Base-by-base conservation (phyloP, 2,329 filamentous ascomycete species). In the Trichophyton benhamiae region DNA sequence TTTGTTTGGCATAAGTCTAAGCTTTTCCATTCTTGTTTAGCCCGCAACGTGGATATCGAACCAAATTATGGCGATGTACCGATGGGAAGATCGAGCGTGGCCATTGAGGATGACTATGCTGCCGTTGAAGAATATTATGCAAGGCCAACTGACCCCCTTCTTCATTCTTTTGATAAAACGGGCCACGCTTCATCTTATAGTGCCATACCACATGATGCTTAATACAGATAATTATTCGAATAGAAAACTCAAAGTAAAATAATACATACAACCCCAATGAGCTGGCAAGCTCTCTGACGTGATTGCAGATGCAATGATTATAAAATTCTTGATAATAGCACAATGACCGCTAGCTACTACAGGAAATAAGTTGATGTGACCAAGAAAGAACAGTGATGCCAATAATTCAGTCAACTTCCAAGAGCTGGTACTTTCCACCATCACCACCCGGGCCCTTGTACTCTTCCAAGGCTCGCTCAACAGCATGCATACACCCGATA, bases 401-500 rank as follows among this genome's bases (percentile, higher is more conserved):
- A 49, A 42, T 11, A 7, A 38, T 25, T 63, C 64, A 76, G 63
- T 75, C 73, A 64, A 76, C 62, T 62, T 75, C 72, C 41, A 76
- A 60, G 57, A 76, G 61, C 25, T 66, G 62, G 63, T 76, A 76
- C 62, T 70, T 72, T 38, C 67, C 69, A 20, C 70, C 71, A 48
- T 69, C 65, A 4, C 71, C 72, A 30, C 68, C 72, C 25, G 71
- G 68, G 59, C 72, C 71, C 46, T 64, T 63, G 57, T 71, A 73
- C 55, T 74, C 74, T 58, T 83, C 87, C 22, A 96, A 73, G 0
- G 87, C 87, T 63, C 85, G 81, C 73, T 96, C 89, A 2, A 96
- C 80, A 60, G 82, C 80, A 74, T 86, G 81, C 90, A 95, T 95
- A 13, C 87, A 80, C 0, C 86, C 84, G 58, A 96, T 75, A 0